Percentiles rank a stretch among this genome's conserved stretches.
phyloP scores from a whole-genome alignment of 176 grass and related monocot species.

The Hordeum marinum region DNA sequence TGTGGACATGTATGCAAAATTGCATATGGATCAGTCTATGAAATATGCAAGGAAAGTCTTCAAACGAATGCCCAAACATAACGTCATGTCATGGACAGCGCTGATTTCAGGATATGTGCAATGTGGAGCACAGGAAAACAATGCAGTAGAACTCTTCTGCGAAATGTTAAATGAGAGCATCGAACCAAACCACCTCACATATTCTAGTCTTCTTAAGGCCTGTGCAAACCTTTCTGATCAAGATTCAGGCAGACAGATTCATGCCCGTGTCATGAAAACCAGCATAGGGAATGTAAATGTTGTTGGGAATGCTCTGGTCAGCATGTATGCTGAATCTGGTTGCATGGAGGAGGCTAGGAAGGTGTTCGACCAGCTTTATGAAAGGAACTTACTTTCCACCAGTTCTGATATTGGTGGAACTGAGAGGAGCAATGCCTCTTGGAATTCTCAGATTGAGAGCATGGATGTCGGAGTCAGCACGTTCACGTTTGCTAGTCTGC shows the following conservation, averaged over 20 bases:
- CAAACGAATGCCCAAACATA: slow-evolving; percentile 35
- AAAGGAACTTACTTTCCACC: slow-evolving; percentile 50
- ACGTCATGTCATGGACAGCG: slow-evolving; percentile 78
- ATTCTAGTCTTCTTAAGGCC: slow-evolving; percentile 63
- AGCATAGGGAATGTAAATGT: slow-evolving; percentile 42
- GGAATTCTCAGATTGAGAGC: slow-evolving; percentile 36
- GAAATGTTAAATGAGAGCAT: slow-evolving; percentile 52
- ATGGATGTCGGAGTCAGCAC: slow-evolving; percentile 48
- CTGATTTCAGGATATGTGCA: slow-evolving; percentile 79
- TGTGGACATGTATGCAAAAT: slow-evolving; percentile 80
- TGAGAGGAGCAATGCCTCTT: slow-evolving; percentile 23
- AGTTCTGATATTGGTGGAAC: slow-evolving; percentile 25
- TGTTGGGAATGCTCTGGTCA: slow-evolving; percentile 76
- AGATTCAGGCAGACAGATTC: slow-evolving; percentile 53
- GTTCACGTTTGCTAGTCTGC: slow-evolving; percentile 77
- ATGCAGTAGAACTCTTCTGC: slow-evolving; percentile 34
- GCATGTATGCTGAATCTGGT: slow-evolving; percentile 64
- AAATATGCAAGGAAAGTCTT: slow-evolving; percentile 57
- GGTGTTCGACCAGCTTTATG: slow-evolving; percentile 51
- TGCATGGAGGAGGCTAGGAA: slow-evolving; percentile 62
- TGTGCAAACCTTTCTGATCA: slow-evolving; percentile 64
- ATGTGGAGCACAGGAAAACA: slow-evolving; percentile 43
- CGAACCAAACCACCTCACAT: slow-evolving; percentile 75
- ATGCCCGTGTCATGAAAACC: slow-evolving; percentile 57
- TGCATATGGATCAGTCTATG: slow-evolving; percentile 24